Conservation (phyloP, 345 rosid genomes). For the Mangifera indica region DNA sequence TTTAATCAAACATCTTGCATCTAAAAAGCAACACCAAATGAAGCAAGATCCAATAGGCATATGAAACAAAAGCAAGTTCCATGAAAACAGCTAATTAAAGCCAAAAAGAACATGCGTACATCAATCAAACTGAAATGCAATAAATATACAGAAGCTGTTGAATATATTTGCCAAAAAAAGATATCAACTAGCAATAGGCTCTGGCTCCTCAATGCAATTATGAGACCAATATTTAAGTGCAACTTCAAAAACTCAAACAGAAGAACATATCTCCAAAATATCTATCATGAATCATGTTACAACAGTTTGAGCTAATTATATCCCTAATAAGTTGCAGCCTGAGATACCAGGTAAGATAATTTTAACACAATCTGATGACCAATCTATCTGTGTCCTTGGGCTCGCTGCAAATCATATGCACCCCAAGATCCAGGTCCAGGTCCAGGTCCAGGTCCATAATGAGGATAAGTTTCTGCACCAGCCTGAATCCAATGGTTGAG, state of each 20-base stretch:
- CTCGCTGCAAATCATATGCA: conserved; percentile 64
- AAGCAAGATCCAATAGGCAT: neutral
- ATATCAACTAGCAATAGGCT: conserved; percentile 16
- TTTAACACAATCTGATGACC: conserved; percentile 25
- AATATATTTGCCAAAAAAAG: conserved; percentile 18
- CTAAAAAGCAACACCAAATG: neutral
- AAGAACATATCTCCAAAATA: conserved; percentile 20
- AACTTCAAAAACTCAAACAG: conserved; percentile 26
- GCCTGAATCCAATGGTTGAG: conserved; percentile 48
- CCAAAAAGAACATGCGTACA: neutral
- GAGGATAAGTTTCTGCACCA: conserved; percentile 67
- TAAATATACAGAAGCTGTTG: conserved; percentile 13
- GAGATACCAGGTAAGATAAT: conserved; percentile 34
- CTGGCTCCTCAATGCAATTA: conserved; percentile 18
- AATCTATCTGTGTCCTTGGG: conserved; percentile 73
- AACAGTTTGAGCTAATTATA: conserved; percentile 31
- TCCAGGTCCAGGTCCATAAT: conserved; percentile 72
- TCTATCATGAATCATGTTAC: conserved; percentile 22
- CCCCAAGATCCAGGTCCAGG: conserved; percentile 65
- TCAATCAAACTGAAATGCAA: conserved; percentile 6
- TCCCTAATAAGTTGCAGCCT: conserved; percentile 40
- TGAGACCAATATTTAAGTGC: conserved; percentile 27
- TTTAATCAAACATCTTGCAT: neutral
- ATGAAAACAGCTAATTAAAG: neutral
- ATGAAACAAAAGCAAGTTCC: neutral